A percentile compares a stretch with the other conserved stretches of the same genome.
Evolutionary conservation across 2,329 filamentous ascomycete genomes (phyloP).

Genomic region (Calonectria pauciramosa): DNA sequence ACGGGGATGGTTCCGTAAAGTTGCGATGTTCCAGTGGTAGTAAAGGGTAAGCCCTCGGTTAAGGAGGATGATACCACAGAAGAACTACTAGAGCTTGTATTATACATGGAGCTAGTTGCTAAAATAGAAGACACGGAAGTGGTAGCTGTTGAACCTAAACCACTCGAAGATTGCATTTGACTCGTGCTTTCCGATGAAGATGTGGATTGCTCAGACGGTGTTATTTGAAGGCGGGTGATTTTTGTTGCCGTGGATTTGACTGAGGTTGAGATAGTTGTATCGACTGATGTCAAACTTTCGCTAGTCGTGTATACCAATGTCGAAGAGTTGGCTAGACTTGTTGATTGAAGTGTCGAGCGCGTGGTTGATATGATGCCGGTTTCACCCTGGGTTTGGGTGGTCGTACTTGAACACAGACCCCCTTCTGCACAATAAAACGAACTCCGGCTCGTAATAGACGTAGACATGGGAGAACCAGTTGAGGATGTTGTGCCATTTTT

Average conservation of each 20-base stretch:
- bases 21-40: background rate
- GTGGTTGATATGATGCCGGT: conserved; percentile 30
- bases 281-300: conserved; percentile 1
- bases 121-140: background rate
- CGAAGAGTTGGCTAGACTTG: conserved; percentile 8
- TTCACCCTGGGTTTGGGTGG: background rate
- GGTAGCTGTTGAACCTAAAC: background rate
- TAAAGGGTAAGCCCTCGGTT: background rate
- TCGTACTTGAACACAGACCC: background rate
- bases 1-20: background rate
- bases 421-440: background rate
- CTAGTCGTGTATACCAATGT: background rate
- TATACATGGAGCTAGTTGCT: background rate
- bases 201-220: background rate
- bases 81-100: background rate
- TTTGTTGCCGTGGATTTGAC: conserved; percentile 7
- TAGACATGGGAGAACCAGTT: background rate
- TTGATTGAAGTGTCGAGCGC: conserved; percentile 17
- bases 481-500: conserved; percentile 13
- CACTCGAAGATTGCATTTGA: background rate
- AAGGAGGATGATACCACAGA: background rate
- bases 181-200: background rate
- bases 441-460: background rate
- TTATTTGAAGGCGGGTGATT: conserved; percentile 14
- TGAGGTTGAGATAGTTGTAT: background rate